A percentile compares a stretch with the other conserved stretches of the same genome.
Evolutionary conservation across 2,329 filamentous ascomycete genomes (phyloP).

Genomic region (Hortaea sp.): DNA sequence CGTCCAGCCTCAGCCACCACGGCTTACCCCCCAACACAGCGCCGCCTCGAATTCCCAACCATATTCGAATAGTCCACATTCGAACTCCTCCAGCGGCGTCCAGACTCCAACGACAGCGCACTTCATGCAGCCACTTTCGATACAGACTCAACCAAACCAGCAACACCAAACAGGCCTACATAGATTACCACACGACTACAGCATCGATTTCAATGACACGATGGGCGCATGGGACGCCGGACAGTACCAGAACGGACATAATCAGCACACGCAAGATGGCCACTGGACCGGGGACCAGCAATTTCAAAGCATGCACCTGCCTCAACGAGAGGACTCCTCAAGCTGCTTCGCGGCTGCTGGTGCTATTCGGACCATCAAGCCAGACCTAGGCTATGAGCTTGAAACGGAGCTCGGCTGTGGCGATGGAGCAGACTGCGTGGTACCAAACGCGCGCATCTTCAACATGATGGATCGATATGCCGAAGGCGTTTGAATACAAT

Average conservation of each 20-base stretch:
- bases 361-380: constrained; percentile 36
- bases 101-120: neutral
- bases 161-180: neutral
- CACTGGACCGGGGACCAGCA: constrained; percentile 1
- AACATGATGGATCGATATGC: constrained; percentile 36
- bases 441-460: constrained; percentile 35
- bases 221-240: constrained; percentile 10
- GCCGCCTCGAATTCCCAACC: neutral
- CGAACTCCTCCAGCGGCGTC: neutral
- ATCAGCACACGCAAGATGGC: too few species aligned
- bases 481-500: neutral
- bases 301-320: constrained; percentile 1
- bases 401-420: constrained; percentile 32
- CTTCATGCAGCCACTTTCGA: neutral
- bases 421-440: constrained; percentile 30
- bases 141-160: neutral
- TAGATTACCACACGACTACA: neutral
- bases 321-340: constrained; percentile 7
- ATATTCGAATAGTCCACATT: neutral
- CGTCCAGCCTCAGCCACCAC: neutral
- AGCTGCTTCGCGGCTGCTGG: constrained; percentile 34
- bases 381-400: constrained; percentile 27
- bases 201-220: constrained; percentile 2
- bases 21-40: neutral
- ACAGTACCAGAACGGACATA: too few species aligned